A percentile compares a stretch with the other conserved stretches of the same genome.
These are phyloP conservation scores for Boletus semigastroideus DNA, from an alignment of 1,284 basidiomycete genomes.

Conservation along the genomic window DNA sequence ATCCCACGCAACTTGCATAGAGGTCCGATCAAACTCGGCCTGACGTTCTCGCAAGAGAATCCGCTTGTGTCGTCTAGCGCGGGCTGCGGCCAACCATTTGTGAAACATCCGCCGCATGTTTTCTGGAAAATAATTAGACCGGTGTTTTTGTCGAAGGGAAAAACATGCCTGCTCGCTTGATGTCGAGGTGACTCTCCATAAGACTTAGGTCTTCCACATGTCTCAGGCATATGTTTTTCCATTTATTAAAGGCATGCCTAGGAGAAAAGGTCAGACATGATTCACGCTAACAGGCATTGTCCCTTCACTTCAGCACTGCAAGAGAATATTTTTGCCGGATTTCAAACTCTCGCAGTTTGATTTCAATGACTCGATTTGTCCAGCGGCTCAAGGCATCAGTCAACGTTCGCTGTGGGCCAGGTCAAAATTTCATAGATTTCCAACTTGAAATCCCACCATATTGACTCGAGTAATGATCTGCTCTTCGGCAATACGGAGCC, in stretches of 20 bases:
- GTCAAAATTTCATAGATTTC: constrained; percentile 5
- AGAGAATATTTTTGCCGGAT: constrained; percentile 51
- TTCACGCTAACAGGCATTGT: neutral
- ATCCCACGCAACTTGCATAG: constrained; percentile 63
- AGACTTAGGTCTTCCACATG: constrained; percentile 70
- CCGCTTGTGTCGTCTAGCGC: constrained; percentile 57
- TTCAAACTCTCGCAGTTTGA: constrained; percentile 70
- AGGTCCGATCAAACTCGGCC: constrained; percentile 53
- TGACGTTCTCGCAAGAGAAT: constrained; percentile 58
- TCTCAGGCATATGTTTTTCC: constrained; percentile 59
- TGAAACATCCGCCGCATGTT: constrained; percentile 64
- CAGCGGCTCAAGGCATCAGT: constrained; percentile 50
- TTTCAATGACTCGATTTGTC: constrained; percentile 69
- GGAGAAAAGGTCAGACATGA: constrained; percentile 6
- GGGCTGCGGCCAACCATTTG: constrained; percentile 64
- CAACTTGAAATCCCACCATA: constrained; percentile 13
- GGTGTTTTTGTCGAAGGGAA: neutral
- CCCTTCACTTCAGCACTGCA: constrained; percentile 47
- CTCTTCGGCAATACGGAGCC: constrained; percentile 28
- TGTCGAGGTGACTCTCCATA: constrained; percentile 77
- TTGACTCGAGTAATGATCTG: constrained; percentile 22
- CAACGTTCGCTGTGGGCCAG: constrained; percentile 50
- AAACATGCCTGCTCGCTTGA: constrained; percentile 67
- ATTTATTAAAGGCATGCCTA: constrained; percentile 62
- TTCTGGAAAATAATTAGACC: constrained; percentile 42